phyloP scores from a whole-genome alignment of 192 early-diverging fungal genomes.

The Backusella westeae region DNA sequence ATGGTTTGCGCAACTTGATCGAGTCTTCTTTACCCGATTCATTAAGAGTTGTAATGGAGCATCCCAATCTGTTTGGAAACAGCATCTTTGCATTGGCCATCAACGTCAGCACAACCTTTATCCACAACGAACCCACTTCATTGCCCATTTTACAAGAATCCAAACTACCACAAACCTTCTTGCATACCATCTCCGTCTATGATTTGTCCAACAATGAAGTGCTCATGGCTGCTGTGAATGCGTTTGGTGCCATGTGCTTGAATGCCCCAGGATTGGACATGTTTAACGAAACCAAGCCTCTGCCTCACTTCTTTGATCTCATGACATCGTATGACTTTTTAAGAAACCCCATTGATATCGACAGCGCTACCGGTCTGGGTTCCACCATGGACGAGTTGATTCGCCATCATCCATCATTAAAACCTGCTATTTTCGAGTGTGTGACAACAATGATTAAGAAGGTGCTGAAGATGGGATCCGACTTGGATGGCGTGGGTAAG shows the following conservation, averaged over 20 bases:
- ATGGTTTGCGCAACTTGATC: constrained; percentile 92
- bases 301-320: constrained; percentile 69
- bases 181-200: constrained; percentile 63
- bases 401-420: constrained; percentile 89
- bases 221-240: constrained; percentile 78
- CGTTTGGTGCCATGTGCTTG: constrained; percentile 94
- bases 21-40: constrained; percentile 82
- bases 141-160: constrained; percentile 93
- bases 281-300: constrained; percentile 68
- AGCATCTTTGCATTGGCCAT: constrained; percentile 85
- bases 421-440: constrained; percentile 66
- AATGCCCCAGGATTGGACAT: constrained; percentile 86
- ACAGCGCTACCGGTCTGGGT: constrained; percentile 82
- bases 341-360: constrained; percentile 74
- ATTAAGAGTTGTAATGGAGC: constrained; percentile 68
- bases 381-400: constrained; percentile 92
- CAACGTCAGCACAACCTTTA: constrained; percentile 92
- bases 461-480: constrained; percentile 60
- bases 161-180: constrained; percentile 80
- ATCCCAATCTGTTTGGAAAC: constrained; percentile 75
- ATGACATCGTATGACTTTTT: constrained; percentile 80
- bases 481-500: constrained; percentile 20
- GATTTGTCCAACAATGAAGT: constrained; percentile 40
- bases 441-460: constrained; percentile 67
- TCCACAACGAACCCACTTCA: constrained; percentile 98